Evolutionary conservation across 116 monocot genomes (phyloP), one percentile per base, ranked within the genome.

Genomic region (Cymodocea nodosa): DNA sequence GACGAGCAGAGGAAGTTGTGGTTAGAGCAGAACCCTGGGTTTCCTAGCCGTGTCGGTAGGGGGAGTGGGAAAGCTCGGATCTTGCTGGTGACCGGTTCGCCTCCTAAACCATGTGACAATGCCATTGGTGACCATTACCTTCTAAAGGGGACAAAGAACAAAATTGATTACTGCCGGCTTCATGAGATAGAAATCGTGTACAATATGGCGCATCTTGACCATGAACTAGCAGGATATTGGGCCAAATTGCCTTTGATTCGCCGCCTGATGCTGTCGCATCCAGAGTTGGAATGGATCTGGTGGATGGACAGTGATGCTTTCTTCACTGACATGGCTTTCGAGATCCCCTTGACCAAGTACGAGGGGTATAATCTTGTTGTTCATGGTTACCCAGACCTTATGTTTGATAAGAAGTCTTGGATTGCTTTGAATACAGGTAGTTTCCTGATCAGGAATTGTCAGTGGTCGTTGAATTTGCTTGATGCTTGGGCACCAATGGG

Each of bases 241-340:
- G 79, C 86, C n/a, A 86, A 86, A 70, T 80, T 86, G 3, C 86
- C 86, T 34, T 59, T 86, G 44, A 67, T 86, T 40, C 70, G 86
- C 13, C 62, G 67, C 50, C 72, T 86, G 37, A 76, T 86, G 77
- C 56, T 86, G 5, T 82, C 86, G 2, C 86, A 86, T 55, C 82
- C 86, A 30, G 86, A 86, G 75, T 69, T 82, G 11, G 86, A 86
- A 74, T 86, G 86, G 86, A 79, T 86, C 74, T 86, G 86, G 86
- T 86, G 86, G 86, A 77, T 86, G 77, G 86, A 86, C 66, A 77
- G 77, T 59, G 86, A 86, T 61, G 86, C 86, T 6, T 68, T 86
- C 12, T 86, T 86, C 59, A 86, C 86, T 49, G 86, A 86, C 75
- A 86, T 86, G 86, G 64, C 72, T 22, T 86, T 86, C 37, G 80